Evolutionary conservation across 805 yeast genomes (phyloP).

Genomic region (Cyberlindnera misumaiensis): DNA sequence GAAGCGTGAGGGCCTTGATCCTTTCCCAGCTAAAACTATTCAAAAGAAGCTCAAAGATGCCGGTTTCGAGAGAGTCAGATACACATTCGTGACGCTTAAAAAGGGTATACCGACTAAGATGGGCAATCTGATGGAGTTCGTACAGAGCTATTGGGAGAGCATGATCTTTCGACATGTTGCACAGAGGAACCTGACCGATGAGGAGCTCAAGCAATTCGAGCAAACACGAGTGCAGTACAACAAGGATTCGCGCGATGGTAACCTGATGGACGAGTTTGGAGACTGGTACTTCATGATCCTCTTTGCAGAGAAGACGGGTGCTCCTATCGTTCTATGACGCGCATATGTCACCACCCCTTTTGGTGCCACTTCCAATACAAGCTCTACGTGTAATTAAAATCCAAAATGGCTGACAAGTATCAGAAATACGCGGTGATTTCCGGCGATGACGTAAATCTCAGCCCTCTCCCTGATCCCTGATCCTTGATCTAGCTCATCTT

Average conservation of each 20-base stretch:
- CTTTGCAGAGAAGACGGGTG: conserved; percentile 12
- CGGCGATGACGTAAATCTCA: neutral
- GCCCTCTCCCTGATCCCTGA: too few species aligned
- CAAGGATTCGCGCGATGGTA: conserved; percentile 14
- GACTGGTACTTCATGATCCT: conserved; percentile 21
- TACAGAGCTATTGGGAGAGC: conserved; percentile 17
- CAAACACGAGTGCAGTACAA: conserved; percentile 16
- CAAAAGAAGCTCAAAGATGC: conserved; percentile 15
- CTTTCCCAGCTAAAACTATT: conserved; percentile 19
- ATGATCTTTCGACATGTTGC: conserved; percentile 15
- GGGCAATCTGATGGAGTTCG: conserved; percentile 20
- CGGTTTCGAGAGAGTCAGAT: conserved; percentile 16
- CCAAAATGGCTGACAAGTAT: too few species aligned
- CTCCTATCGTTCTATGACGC: too few species aligned
- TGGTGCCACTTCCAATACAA: too few species aligned
- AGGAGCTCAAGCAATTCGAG: conserved; percentile 13
- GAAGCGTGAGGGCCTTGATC: conserved; percentile 17
- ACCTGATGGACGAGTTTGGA: conserved; percentile 16
- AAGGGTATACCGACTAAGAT: conserved; percentile 17
- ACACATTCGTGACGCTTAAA: conserved; percentile 16
- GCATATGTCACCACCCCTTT: too few species aligned
- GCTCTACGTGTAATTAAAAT: too few species aligned
- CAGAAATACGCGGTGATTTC: neutral
- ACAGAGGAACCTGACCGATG: conserved; percentile 6
- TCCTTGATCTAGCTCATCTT: too few species aligned